phyloP scores from a whole-genome alignment of 768 basidiomycete genomes.

The Sarcodon aspratus region DNA sequence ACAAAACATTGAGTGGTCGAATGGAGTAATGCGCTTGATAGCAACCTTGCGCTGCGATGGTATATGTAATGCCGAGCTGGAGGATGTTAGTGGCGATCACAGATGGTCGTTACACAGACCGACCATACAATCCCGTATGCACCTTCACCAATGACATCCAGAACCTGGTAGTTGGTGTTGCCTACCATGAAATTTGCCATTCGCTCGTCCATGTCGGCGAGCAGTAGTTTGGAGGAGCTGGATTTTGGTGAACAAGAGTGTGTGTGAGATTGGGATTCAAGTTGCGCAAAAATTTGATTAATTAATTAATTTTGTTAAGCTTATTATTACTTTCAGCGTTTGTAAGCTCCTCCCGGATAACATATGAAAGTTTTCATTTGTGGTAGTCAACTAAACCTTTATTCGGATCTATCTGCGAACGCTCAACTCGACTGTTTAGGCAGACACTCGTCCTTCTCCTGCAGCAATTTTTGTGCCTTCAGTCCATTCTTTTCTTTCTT shows the following conservation, averaged over 20 bases:
- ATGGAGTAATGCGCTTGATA: constrained; percentile 93
- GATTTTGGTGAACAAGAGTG: background rate
- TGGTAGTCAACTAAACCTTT: background rate
- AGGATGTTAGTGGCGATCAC: constrained; percentile 3
- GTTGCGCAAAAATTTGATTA: background rate
- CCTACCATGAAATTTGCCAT: constrained; percentile 17
- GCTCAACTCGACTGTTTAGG: background rate
- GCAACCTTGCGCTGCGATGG: constrained; percentile 88
- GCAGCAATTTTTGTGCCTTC: background rate
- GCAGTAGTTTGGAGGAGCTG: background rate
- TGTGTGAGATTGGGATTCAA: background rate
- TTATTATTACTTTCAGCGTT: background rate
- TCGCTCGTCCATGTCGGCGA: constrained; percentile 17
- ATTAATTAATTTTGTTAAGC: background rate
- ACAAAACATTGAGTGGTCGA: constrained; percentile 94
- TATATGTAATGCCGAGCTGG: constrained; percentile 70
- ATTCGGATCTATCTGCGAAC: background rate
- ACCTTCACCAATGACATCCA: constrained; percentile 83
- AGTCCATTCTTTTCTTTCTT: background rate
- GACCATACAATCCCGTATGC: constrained; percentile 90
- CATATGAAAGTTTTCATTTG: background rate
- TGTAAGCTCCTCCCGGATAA: background rate
- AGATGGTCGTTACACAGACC: constrained; percentile 2
- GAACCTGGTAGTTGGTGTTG: constrained; percentile 72
- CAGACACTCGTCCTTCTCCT: background rate